Evolutionary conservation across 441 rosid genomes (phyloP), one percentile per base, ranked within the genome.

Genomic region (Croton laevigatus): DNA sequence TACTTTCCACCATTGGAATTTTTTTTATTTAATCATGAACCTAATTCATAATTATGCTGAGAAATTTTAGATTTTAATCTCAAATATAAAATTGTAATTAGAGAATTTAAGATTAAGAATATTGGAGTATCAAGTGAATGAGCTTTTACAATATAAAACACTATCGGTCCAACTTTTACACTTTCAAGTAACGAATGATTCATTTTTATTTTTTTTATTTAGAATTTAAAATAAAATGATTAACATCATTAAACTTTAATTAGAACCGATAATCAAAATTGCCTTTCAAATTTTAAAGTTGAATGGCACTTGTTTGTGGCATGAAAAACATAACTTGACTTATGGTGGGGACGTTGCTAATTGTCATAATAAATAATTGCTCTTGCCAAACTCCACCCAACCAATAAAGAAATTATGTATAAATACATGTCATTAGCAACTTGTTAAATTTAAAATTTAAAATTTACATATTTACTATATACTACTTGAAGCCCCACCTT

Each of bases 381-480:
- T 54, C 62, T 38, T 54, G 68, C 75, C 77, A 70, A 57, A 60
- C 62, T 62, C 61, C 60, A 48, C 68, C 64, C 22, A 70, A 58
- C 46, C 37, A 57, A n/a, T 23, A 32, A 27, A 32, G 38, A 37
- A 27, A 4, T 37, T 19, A 67, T 19, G 5, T 20, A 10, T 20
- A 4, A 13, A 40, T 7, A 13, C 60, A 59, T 12, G 57, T 4
- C 36, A 45, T 64, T 46, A 72, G 66, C 64, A 70, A 5, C 52
- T 38, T 1, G 2, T 27, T 62, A 22, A 68, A 71, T 44, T 62
- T 23, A 46, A 13, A 40, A 62, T 62, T 38, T 38, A 40, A n/a
- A 1, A 23, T 44, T 27, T 1, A 0, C 37, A 53, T 8, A 52
- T 52, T 23, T 62, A 51, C 46, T 46, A 34, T 44, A 36, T 34